These are phyloP conservation scores for Suillus paluster DNA, from an alignment of 768 basidiomycete genomes.

Conservation along the genomic window DNA sequence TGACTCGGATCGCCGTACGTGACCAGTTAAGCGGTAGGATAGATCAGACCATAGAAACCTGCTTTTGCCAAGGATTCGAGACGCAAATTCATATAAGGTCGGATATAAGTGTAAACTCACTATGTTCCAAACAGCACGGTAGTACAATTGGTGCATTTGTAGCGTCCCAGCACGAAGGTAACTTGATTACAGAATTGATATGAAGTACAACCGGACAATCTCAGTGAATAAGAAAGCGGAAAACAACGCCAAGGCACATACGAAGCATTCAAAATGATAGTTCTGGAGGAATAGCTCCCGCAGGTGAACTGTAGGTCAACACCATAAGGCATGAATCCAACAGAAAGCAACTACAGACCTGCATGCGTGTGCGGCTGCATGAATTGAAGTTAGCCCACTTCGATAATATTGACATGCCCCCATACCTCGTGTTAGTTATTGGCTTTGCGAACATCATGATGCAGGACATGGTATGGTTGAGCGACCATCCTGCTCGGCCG, in stretches of 20 bases:
- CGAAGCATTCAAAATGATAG: background rate
- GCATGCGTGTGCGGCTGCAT: background rate
- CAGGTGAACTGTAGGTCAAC: background rate
- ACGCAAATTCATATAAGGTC: background rate
- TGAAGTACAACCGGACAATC: background rate
- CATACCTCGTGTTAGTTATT: background rate
- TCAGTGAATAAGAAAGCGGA: no score
- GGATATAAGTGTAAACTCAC: background rate
- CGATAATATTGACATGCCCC: background rate
- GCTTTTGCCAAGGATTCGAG: background rate
- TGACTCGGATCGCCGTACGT: background rate
- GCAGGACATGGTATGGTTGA: background rate
- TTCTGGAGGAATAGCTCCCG: background rate
- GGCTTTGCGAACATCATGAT: background rate
- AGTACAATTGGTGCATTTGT: background rate
- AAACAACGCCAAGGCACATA: no score
- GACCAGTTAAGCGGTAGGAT: background rate
- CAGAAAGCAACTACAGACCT: background rate
- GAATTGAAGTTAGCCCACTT: background rate
- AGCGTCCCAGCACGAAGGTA: background rate
- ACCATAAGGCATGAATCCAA: background rate
- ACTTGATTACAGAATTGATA: background rate
- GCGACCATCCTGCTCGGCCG: no score
- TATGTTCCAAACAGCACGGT: background rate
- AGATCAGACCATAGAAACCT: background rate